Base-by-base conservation (phyloP, 306 rosid genomes). In the Rosa lucieae region DNA sequence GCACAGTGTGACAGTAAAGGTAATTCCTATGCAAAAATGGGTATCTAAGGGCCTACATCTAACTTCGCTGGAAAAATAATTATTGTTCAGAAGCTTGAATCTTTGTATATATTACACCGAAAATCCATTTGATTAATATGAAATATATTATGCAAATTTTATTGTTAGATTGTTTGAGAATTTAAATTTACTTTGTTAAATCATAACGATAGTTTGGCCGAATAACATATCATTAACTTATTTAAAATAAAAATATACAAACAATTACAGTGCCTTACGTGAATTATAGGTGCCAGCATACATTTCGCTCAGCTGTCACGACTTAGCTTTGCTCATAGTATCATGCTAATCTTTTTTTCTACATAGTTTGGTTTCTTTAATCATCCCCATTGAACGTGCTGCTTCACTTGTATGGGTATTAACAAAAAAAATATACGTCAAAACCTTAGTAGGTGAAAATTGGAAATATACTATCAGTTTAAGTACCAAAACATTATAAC, bases 331-430 rank as follows among this genome's bases (percentile, higher is more conserved):
- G 70, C 70, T 61, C 70, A 44, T 18, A 8, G 47, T n/a, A 67
- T 35, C 49, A 18, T 26, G 58, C 0, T 43, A 15, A 14, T 17
- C 37, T 46, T 35, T 39, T 39, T 52, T 10, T 37, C 29, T 39
- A 47, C 32, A 62, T 76, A 20, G 10, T 43, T 46, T 46, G 48
- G 32, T 46, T 76, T 46, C 47, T 63, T 53, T 76, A 47, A 63
- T 76, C 48, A 47, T 76, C 72, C 72, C 77, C 83, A 32, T 86
- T 73, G 84, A 82, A 76, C 76, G 74, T 72, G 77, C 83, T 66
- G 53, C 84, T 84, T 83, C 91, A 89, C 88, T 88, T 85, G 86
- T 74, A 47, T 52, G 56, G 85, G 69, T 75, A 53, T 68, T 12
- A 75, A 44, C 23, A 75, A 23, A 74, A 53, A 58, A 42, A 59